These are phyloP conservation scores for Mollisiaceae sp. DNA, from an alignment of 2,329 filamentous ascomycete genomes.

Conservation along the genomic window DNA sequence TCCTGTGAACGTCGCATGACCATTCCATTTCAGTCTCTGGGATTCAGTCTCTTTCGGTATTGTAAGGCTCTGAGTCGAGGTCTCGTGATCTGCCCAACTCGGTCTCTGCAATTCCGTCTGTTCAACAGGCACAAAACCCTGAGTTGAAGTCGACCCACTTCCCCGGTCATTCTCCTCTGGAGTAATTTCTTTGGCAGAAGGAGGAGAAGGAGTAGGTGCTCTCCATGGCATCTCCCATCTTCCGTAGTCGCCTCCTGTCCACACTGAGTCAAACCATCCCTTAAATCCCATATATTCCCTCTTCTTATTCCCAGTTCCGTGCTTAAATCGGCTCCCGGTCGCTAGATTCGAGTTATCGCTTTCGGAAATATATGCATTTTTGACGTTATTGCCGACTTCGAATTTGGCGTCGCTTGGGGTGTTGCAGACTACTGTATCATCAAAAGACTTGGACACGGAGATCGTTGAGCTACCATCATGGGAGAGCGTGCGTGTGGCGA, in stretches of 20 bases:
- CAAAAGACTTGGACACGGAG: conserved; percentile 3
- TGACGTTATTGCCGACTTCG: conserved; percentile 14
- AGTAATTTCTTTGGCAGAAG: background rate
- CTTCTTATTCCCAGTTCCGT: background rate
- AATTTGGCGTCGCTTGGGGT: conserved; percentile 7
- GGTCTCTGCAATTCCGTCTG: background rate
- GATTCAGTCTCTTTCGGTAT: background rate
- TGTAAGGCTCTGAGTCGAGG: background rate
- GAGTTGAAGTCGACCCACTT: background rate
- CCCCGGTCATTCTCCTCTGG: background rate
- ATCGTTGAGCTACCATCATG: conserved; percentile 9
- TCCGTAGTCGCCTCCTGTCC: background rate
- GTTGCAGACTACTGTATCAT: conserved; percentile 9
- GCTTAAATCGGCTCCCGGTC: conserved; percentile 13
- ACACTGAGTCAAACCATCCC: background rate
- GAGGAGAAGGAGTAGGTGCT: background rate
- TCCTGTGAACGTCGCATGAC: background rate
- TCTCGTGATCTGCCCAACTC: background rate
- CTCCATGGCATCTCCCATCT: background rate
- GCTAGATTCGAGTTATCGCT: conserved; percentile 11
- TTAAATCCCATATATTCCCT: background rate
- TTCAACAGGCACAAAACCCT: no score
- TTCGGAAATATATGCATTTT: conserved; percentile 13
- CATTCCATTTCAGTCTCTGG: background rate
- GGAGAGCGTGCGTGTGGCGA: background rate